Conservation (phyloP, 257 asterid species). For the Gentiana straminea region DNA sequence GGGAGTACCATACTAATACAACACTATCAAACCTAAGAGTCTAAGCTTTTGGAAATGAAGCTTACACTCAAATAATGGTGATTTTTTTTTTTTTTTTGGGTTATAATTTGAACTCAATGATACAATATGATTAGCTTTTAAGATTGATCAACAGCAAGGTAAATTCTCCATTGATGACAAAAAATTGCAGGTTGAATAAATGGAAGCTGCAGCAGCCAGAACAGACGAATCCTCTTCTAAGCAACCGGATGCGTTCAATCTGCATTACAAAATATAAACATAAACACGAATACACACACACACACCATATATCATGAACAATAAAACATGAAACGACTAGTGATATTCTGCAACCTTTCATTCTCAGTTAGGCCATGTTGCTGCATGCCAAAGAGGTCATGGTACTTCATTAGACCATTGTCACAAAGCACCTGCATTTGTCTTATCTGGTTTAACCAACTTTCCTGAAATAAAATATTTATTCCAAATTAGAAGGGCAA, state of each 20-base stretch:
- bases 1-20: neutral
- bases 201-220: constrained; percentile 88
- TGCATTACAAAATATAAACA: constrained; percentile 17
- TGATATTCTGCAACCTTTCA: constrained; percentile 31
- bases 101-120: constrained; percentile 9
- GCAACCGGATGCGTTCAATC: constrained; percentile 32
- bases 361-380: constrained; percentile 20
- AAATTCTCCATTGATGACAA: constrained; percentile 43
- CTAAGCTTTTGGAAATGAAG: neutral
- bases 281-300: neutral
- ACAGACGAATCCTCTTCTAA: constrained; percentile 49
- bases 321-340: no score
- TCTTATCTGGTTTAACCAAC: constrained; percentile 75
- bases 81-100: neutral
- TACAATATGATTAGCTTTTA: constrained; percentile 4
- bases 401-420: constrained; percentile 38
- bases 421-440: constrained; percentile 86
- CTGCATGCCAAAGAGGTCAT: constrained; percentile 19
- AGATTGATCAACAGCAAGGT: constrained; percentile 31
- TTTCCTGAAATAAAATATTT: constrained; percentile 41
- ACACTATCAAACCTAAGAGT: constrained; percentile 4
- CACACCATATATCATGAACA: neutral
- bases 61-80: neutral
- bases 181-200: constrained; percentile 86
- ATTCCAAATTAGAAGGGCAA: constrained; percentile 2